These are phyloP conservation scores for Eucalyptus camaldulensis DNA, from an alignment of 345 rosid species.

Conservation along the genomic window DNA sequence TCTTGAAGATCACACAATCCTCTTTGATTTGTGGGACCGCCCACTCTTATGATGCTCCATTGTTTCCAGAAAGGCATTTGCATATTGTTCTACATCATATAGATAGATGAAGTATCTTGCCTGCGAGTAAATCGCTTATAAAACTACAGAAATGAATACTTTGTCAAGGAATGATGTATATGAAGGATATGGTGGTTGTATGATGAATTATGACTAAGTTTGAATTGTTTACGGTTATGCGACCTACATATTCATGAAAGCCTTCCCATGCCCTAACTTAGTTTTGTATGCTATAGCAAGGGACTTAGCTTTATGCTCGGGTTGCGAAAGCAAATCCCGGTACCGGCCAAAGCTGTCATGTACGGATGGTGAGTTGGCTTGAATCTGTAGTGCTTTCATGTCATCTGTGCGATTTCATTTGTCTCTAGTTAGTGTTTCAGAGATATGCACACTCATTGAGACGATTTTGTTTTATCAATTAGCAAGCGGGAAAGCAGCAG, in stretches of 20 bases:
- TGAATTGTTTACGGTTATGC: background rate
- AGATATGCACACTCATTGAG: background rate
- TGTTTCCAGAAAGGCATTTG: too few relatives aligned
- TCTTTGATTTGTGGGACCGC: too few relatives aligned
- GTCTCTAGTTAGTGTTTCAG: background rate
- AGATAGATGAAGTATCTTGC: background rate
- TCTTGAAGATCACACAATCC: too few relatives aligned
- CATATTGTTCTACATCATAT: too few relatives aligned
- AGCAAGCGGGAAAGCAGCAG: conserved; percentile 80
- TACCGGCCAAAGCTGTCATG: conserved; percentile 70
- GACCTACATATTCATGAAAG: background rate
- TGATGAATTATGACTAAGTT: background rate
- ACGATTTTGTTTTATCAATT: background rate
- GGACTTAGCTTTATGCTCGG: conserved; percentile 62
- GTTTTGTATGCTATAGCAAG: conserved; percentile 29
- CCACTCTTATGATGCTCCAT: too few relatives aligned
- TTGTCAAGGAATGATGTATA: background rate
- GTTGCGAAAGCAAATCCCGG: conserved; percentile 69
- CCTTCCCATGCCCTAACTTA: background rate
- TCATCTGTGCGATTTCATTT: background rate
- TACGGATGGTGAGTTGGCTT: conserved; percentile 45
- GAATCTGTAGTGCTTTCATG: background rate
- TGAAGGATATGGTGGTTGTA: background rate
- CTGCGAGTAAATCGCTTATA: background rate
- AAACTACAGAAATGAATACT: background rate